Evolutionary conservation across 768 basidiomycete genomes (phyloP).

Genomic region (Trametes gibbosa): DNA sequence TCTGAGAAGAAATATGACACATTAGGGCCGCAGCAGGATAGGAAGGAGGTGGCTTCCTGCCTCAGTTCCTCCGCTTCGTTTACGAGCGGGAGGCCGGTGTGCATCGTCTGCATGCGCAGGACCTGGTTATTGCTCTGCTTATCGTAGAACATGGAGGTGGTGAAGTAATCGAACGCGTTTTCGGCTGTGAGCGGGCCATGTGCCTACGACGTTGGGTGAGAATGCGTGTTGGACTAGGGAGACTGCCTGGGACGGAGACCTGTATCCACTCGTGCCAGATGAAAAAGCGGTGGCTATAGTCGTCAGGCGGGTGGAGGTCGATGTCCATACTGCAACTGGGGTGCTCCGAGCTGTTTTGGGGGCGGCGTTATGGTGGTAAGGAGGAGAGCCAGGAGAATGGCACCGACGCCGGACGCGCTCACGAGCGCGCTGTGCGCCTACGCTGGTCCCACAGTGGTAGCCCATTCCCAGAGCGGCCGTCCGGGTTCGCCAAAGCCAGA

Average conservation of each 20-base stretch:
- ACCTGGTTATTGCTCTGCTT: slow-evolving; percentile 92
- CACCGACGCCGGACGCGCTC: slow-evolving; percentile 10
- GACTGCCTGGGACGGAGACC: slow-evolving; percentile 34
- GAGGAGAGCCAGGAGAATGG: slow-evolving; percentile 5
- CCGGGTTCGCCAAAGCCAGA: slow-evolving; percentile 20
- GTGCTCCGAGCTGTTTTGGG: background rate
- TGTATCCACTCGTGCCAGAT: slow-evolving; percentile 93
- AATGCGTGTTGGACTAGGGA: background rate
- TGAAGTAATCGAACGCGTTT: slow-evolving; percentile 88
- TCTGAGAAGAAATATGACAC: slow-evolving; percentile 37
- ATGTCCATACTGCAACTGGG: slow-evolving; percentile 39
- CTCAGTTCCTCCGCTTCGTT: slow-evolving; percentile 87
- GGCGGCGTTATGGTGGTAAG: slow-evolving; percentile 3
- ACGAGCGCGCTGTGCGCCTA: slow-evolving; percentile 19
- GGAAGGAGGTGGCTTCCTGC: slow-evolving; percentile 40
- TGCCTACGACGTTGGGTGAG: slow-evolving; percentile 11
- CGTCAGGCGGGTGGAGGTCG: slow-evolving; percentile 78
- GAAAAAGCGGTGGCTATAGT: slow-evolving; percentile 80
- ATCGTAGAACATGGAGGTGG: slow-evolving; percentile 91
- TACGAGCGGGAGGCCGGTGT: slow-evolving; percentile 69
- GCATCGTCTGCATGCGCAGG: slow-evolving; percentile 90
- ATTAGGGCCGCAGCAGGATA: slow-evolving; percentile 9
- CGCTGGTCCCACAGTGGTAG: slow-evolving; percentile 17
- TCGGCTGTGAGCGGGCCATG: slow-evolving; percentile 71
- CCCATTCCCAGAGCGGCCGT: slow-evolving; percentile 11